Base-by-base conservation (phyloP, 441 rosid genomes). In the Macaranga tanarius region DNA sequence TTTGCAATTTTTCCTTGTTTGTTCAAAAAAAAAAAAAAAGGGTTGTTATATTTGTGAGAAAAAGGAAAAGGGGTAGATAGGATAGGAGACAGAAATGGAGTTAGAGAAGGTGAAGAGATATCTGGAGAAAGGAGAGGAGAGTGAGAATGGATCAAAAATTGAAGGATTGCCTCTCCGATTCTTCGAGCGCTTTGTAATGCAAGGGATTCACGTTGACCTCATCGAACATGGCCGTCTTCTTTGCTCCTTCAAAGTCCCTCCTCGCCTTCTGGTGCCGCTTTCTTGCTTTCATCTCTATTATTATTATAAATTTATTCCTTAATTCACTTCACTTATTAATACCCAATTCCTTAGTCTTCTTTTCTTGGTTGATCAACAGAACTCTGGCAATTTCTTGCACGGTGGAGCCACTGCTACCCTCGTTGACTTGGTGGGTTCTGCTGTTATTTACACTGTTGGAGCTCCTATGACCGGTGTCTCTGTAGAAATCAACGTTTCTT, bases 401-500 rank as follows among this genome's bases (percentile, higher is more conserved):
- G 98, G 97, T 22, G 98, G 97, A 72, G 98, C 97, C 26, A 94
- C 96, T 3, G 96, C 93, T 3, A 84, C 93, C 2, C 81, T 94
- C n/a, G 97, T 94, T 76, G 98, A 94, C 79, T 40, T 92, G 85
- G 83, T 90, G 66, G 93, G 96, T 10, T 87, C 97, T 4, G 95
- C 96, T 69, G 97, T 74, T 16, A 79, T 90, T 15, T 76, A 15
- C 72, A 88, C 93, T 22, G 73, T 76, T 50, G 98, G 97, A 71
- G 80, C 59, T 63, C 47, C 83, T 1, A 1, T 22, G 15, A 76
- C 79, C 0, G 96, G 98, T 8, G 97, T 90, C 69, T 92, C 97
- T 0, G 93, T 92, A 2, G 97, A 92, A 79, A 90, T 94, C 77
- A 94, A 86, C 73, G 84, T 94, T 65, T 88, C 98, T 15, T 94